Evolutionary conservation across 495 filamentous ascomycete species (phyloP), one percentile per base, ranked within the genome.

Genomic region (Aspergillus cavernicola): DNA sequence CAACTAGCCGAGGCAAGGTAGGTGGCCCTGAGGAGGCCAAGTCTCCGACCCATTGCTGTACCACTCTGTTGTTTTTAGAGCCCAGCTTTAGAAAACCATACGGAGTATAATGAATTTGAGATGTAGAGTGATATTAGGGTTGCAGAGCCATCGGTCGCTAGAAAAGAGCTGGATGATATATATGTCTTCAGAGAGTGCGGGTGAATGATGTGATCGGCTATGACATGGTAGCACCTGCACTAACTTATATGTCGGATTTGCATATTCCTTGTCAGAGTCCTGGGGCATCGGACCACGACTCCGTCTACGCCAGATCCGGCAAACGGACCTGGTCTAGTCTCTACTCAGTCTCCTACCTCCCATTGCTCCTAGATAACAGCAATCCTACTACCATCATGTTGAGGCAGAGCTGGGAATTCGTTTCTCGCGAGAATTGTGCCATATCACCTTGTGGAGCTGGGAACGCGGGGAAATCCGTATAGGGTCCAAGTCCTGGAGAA

Each of bases 1-100:
- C 69, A 70, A 57, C 69, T 69, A 43, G 63, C 67, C 1, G 61
- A 70, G 16, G 65, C 67, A 40, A 72, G 60, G 33, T 69, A 70
- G 20, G 59, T 54, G 39, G 67, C 67, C 20, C 69, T 55, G 22
- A 70, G 46, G 32, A 67, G 57, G 24, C 69, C 67, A 8, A 72
- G 61, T 39, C 53, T 67, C 33, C 58, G 60, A 43, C 66, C 66
- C 65, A 72, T 70, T 15, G 2, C 23, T 15, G 5, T 24, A 2
- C 1, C 9, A 9, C 11, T 12, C 10, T 19, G 16, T 18, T 9
- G n/a, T 13, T n/a, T 3, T 33, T 10, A 19, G 10, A 18, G 24
- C n/a, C n/a, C 24, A 13, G 4, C 4, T 31, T 10, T 4, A 19
- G 22, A n/a, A 19, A 22, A 22, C 8, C 12, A 10, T 28, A 28